phyloP scores from a whole-genome alignment of 805 yeast genomes.

The Groenewaldozyma tartarivorans region DNA sequence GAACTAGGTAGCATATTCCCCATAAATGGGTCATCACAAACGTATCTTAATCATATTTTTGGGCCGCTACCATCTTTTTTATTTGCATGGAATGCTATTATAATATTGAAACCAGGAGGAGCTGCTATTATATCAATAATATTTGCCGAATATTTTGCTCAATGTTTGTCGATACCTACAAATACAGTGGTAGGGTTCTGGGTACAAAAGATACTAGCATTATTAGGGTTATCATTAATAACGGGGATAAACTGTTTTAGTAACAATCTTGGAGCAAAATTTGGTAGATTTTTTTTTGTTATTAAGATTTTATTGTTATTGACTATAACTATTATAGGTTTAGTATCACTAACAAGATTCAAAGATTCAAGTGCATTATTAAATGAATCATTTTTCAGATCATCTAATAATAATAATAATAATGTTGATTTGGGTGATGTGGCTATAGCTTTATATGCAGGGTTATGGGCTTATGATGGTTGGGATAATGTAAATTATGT shows the following conservation, averaged over 20 bases:
- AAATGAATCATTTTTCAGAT: constrained; percentile 17
- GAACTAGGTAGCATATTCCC: constrained; percentile 34
- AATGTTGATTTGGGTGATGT: constrained; percentile 18
- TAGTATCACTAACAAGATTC: constrained; percentile 16
- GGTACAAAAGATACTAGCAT: constrained; percentile 26
- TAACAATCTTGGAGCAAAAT: constrained; percentile 24
- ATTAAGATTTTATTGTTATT: constrained; percentile 26
- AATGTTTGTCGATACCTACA: constrained; percentile 16
- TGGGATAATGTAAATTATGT: constrained; percentile 37
- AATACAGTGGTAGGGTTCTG: constrained; percentile 15
- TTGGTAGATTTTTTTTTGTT: constrained; percentile 26
- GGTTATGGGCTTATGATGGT: constrained; percentile 37
- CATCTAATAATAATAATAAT: constrained; percentile 16
- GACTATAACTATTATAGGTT: constrained; percentile 25
- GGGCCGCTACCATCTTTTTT: constrained; percentile 30
- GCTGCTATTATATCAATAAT: constrained; percentile 33
- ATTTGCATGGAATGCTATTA: constrained; percentile 31
- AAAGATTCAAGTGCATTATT: constrained; percentile 17
- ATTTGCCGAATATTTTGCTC: constrained; percentile 30
- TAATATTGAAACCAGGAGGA: constrained; percentile 32
- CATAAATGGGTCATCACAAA: constrained; percentile 33
- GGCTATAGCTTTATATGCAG: constrained; percentile 32
- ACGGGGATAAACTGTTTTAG: constrained; percentile 24
- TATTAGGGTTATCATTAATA: constrained; percentile 20
- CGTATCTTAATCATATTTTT: constrained; percentile 28